phyloP scores from a whole-genome alignment of 192 early-diverging fungal genomes.

The Podochytrium sp. region DNA sequence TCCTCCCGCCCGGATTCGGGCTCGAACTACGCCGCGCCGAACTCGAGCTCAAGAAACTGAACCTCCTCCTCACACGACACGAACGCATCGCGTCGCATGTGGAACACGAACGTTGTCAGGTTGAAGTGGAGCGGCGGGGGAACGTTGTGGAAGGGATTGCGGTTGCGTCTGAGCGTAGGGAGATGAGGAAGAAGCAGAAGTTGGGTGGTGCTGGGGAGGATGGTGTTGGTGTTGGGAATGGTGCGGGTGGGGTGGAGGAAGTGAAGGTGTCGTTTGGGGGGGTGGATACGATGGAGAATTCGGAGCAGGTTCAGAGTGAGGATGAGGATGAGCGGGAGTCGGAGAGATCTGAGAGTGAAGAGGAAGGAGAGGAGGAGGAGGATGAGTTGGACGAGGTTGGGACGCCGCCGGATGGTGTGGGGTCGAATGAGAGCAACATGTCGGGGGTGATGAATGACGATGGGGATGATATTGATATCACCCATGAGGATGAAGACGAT shows the following conservation, averaged over 20 bases:
- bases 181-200: constrained; percentile 10
- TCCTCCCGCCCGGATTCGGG: constrained; percentile 65
- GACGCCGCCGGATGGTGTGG: not conserved
- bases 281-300: constrained; percentile 39
- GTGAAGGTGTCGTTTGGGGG: constrained; percentile 72
- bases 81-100: constrained; percentile 83
- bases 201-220: not conserved
- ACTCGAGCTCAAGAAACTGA: constrained; percentile 83
- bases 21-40: constrained; percentile 44
- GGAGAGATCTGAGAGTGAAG: not conserved
- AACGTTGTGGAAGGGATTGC: constrained; percentile 10
- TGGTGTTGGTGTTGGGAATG: not conserved
- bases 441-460: not conserved
- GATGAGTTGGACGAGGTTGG: not conserved
- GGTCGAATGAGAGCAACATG: not conserved
- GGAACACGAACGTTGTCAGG: constrained; percentile 71
- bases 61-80: constrained; percentile 89
- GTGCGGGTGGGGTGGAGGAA: constrained; percentile 46
- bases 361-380: not conserved
- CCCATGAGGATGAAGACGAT: constrained; percentile 8
- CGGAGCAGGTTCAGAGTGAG: not conserved
- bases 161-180: not conserved
- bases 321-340: not conserved
- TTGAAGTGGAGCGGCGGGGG: constrained; percentile 11
- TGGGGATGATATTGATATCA: not conserved